Evolutionary conservation across 805 yeast species (phyloP).

Genomic region (Kodamaea kakaduensis): DNA sequence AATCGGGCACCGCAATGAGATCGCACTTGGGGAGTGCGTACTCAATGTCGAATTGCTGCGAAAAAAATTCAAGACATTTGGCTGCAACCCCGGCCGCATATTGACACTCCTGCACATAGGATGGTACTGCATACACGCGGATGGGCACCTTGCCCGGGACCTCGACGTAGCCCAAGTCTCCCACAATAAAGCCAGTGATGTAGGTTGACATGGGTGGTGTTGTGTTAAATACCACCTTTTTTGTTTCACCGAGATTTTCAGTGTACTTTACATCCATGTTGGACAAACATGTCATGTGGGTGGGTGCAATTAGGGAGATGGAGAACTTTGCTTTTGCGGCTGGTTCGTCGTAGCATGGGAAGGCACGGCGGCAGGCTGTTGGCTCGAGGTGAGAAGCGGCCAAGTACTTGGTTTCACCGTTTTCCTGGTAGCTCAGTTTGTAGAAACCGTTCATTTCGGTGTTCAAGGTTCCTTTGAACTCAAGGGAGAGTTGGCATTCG

Average conservation of each 20-base stretch:
- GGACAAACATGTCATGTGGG: constrained; percentile 55
- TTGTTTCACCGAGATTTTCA: constrained; percentile 35
- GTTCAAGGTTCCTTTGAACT: constrained; percentile 61
- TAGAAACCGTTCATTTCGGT: constrained; percentile 83
- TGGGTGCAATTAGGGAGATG: constrained; percentile 55
- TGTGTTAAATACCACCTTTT: constrained; percentile 57
- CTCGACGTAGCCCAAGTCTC: constrained; percentile 74
- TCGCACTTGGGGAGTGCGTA: constrained; percentile 81
- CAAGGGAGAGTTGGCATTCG: constrained; percentile 43
- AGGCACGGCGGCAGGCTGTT: constrained; percentile 81
- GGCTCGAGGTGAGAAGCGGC: constrained; percentile 87
- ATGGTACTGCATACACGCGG: constrained; percentile 77
- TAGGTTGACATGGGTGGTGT: constrained; percentile 86
- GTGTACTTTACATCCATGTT: constrained; percentile 64
- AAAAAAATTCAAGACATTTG: constrained; percentile 69
- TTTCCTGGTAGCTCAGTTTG: constrained; percentile 59
- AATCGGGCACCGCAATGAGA: constrained; percentile 78
- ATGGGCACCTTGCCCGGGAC: constrained; percentile 68
- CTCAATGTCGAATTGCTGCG: constrained; percentile 65
- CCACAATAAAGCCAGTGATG: constrained; percentile 77
- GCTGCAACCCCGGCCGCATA: constrained; percentile 75
- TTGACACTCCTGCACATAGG: constrained; percentile 64
- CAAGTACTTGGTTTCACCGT: constrained; percentile 65
- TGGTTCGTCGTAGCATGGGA: constrained; percentile 86
- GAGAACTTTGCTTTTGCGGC: constrained; percentile 72